Conservation (phyloP, 768 basidiomycete genomes). For the Cystofilobasidium macerans region DNA sequence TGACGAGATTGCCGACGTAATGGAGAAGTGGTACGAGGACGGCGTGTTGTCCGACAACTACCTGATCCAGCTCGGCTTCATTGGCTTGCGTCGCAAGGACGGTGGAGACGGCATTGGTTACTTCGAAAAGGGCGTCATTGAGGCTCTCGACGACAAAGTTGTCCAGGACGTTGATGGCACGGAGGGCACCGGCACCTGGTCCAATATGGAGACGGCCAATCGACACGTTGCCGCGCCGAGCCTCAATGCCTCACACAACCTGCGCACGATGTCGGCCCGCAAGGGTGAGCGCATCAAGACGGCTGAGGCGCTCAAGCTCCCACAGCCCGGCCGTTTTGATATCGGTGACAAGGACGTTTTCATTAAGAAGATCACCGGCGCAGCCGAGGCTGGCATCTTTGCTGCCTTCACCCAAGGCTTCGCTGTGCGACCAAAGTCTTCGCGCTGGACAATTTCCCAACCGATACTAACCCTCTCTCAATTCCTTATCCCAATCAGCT, state of each 20-base stretch:
- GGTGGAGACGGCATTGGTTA: conserved; percentile 28
- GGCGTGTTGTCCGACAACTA: conserved; percentile 35
- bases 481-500: background rate
- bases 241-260: conserved; percentile 36
- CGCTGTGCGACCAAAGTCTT: conserved; percentile 28
- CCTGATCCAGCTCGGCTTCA: conserved; percentile 35
- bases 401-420: conserved; percentile 37
- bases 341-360: conserved; percentile 26
- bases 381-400: conserved; percentile 34
- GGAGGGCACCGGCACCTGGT: conserved; percentile 36
- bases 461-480: conserved; percentile 32
- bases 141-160: conserved; percentile 39
- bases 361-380: conserved; percentile 31
- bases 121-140: conserved; percentile 34
- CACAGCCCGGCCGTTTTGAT: conserved; percentile 28
- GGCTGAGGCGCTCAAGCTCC: conserved; percentile 32
- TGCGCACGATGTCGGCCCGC: conserved; percentile 36
- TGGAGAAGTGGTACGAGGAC: conserved; percentile 33
- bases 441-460: conserved; percentile 20
- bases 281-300: conserved; percentile 33
- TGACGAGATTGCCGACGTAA: conserved; percentile 34
- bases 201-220: conserved; percentile 31
- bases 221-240: conserved; percentile 37
- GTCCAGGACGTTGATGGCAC: conserved; percentile 37
- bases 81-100: conserved; percentile 34